phyloP scores from a whole-genome alignment of 306 rosid species.

The Vachellia pachyceras region DNA sequence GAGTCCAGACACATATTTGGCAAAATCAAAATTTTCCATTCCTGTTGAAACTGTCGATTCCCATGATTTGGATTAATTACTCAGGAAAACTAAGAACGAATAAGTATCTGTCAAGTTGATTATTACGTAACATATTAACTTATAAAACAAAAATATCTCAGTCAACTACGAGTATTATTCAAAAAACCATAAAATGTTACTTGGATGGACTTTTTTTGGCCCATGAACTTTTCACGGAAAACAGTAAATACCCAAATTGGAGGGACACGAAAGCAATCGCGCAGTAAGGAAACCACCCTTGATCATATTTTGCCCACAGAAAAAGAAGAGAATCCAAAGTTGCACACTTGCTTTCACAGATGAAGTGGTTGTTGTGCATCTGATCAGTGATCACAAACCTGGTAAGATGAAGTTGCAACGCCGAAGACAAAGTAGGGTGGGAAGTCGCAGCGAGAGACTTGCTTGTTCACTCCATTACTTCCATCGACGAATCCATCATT shows the following conservation, averaged over 20 bases:
- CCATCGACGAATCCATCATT: conserved; percentile 45
- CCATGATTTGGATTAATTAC: background rate
- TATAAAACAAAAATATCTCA: background rate
- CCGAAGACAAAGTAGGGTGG: conserved; percentile 86
- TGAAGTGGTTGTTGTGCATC: background rate
- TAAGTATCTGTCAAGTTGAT: background rate
- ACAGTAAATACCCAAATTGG: conserved; percentile 1
- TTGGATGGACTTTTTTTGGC: background rate
- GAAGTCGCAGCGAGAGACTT: conserved; percentile 67
- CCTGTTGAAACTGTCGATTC: background rate
- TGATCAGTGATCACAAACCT: conserved; percentile 46
- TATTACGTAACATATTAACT: background rate
- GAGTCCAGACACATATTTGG: background rate
- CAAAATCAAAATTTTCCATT: background rate
- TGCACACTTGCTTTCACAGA: conserved; percentile 1
- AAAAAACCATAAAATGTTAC: too few relatives aligned
- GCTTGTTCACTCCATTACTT: conserved; percentile 22
- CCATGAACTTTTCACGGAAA: background rate
- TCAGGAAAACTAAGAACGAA: background rate
- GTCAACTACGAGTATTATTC: background rate
- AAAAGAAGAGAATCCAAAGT: background rate
- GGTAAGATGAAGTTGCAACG: conserved; percentile 88
- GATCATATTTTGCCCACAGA: background rate
- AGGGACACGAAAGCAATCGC: background rate
- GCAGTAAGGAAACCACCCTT: background rate